These are phyloP conservation scores for Taxillus chinensis DNA, from an alignment of 164 flowering plant species.

Conservation along the genomic window DNA sequence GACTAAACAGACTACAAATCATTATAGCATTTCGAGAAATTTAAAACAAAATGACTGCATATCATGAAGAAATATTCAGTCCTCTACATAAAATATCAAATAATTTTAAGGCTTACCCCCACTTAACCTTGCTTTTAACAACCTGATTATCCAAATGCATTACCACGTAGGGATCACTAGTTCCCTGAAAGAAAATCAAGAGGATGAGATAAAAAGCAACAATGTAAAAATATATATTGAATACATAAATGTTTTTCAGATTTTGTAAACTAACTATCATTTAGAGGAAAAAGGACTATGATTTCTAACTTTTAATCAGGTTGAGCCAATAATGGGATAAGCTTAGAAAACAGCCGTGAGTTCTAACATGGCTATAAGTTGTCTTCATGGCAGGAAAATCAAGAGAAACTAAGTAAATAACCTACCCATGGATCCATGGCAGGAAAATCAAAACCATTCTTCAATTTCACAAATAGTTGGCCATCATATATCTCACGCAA, in stretches of 20 bases:
- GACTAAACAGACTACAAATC: no score
- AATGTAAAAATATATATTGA: not conserved
- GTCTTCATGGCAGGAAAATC: not conserved
- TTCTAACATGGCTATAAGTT: not conserved
- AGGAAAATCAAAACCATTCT: constrained; percentile 72
- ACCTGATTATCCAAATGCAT: constrained; percentile 77
- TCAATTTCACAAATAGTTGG: constrained; percentile 65
- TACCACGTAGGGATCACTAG: constrained; percentile 95
- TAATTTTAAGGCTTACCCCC: constrained; percentile 53
- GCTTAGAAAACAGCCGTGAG: not conserved
- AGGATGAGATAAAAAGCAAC: not conserved
- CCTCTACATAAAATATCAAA: no score
- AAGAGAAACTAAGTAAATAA: constrained; percentile 1
- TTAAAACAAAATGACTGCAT: no score
- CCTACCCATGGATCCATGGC: constrained; percentile 98
- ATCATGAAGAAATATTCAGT: no score
- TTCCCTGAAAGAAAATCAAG: constrained; percentile 52
- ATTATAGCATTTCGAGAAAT: no score
- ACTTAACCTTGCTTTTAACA: constrained; percentile 74
- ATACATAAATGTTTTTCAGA: no score
- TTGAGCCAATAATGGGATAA: not conserved
- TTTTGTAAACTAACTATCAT: not conserved
- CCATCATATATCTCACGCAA: constrained; percentile 86
- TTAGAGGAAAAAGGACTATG: not conserved
- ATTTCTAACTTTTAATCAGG: not conserved